phyloP scores from a whole-genome alignment of 2,329 filamentous ascomycete species.

The Cercospora sesami region DNA sequence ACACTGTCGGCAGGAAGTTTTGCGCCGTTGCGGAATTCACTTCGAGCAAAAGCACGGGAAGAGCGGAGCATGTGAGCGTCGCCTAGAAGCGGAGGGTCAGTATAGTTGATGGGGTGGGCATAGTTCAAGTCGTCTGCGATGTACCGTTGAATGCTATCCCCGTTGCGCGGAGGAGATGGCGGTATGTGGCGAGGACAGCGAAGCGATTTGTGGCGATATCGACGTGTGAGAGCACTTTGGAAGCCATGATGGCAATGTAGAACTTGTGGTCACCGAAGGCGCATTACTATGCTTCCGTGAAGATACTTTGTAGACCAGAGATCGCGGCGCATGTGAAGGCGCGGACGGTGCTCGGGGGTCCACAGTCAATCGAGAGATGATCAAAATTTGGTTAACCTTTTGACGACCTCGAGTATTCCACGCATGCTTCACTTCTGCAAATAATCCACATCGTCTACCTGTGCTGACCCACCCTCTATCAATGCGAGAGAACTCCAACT shows the following conservation, averaged over 20 bases:
- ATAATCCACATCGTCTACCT: not conserved
- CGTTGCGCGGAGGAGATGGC: slow-evolving; percentile 76
- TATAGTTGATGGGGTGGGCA: not conserved
- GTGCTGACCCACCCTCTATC: not conserved
- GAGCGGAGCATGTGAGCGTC: slow-evolving; percentile 68
- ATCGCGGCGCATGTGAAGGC: slow-evolving; percentile 15
- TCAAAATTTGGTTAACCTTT: not conserved
- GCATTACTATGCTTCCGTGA: slow-evolving; percentile 8
- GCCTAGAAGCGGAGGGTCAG: slow-evolving; percentile 52
- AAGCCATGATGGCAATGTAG: slow-evolving; percentile 12
- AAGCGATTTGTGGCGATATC: slow-evolving; percentile 36
- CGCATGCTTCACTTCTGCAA: not conserved
- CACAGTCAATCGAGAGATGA: not conserved
- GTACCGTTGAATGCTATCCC: slow-evolving; percentile 79
- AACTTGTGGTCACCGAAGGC: slow-evolving; percentile 3
- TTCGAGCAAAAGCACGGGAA: slow-evolving; percentile 70
- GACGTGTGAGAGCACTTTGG: slow-evolving; percentile 21
- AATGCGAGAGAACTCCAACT: not conserved
- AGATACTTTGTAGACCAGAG: not conserved
- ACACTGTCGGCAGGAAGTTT: slow-evolving; percentile 59
- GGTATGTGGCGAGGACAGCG: slow-evolving; percentile 76
- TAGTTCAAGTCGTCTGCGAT: not conserved
- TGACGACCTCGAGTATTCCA: not conserved
- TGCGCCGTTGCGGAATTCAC: slow-evolving; percentile 69
- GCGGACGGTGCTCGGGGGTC: not conserved